phyloP scores from a whole-genome alignment of 169 alveolate genomes.

The Plasmodium gonderi region DNA sequence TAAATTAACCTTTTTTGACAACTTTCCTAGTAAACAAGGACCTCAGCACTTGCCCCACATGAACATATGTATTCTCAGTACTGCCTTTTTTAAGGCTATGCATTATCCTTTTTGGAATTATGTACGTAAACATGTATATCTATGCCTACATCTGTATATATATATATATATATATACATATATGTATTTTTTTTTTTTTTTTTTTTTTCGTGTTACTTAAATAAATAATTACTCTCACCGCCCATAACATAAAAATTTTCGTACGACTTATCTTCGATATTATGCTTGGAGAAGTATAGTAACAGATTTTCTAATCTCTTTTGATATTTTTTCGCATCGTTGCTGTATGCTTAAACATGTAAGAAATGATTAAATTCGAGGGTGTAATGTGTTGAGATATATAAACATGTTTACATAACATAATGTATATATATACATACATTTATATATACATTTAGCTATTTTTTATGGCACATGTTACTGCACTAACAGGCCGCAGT shows the following conservation, averaged over 20 bases:
- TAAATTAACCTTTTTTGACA: not conserved
- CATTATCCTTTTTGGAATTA: no score
- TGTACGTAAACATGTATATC: no score
- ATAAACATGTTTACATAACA: not conserved
- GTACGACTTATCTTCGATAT: slow-evolving; percentile 25
- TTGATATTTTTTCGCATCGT: slow-evolving; percentile 66
- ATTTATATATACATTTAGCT: not conserved
- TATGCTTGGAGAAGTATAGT: slow-evolving; percentile 23
- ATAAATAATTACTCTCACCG: slow-evolving; percentile 72
- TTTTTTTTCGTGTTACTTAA: slow-evolving; percentile 39
- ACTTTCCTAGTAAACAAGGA: not conserved
- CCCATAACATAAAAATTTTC: slow-evolving; percentile 74
- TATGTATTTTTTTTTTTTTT: not conserved
- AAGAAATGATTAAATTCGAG: not conserved
- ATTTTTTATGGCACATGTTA: not conserved
- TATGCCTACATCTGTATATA: not conserved
- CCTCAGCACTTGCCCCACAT: not conserved
- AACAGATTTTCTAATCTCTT: slow-evolving; percentile 66
- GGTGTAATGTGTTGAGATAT: not conserved
- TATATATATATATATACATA: not conserved
- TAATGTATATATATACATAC: not conserved
- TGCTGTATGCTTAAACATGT: slow-evolving; percentile 68
- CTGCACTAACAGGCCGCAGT: slow-evolving; percentile 76
- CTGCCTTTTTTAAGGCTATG: no score
- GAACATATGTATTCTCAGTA: not conserved